A percentile compares a stretch with the other conserved stretches of the same genome.
phyloP scores from a whole-genome alignment of 2,329 filamentous ascomycete genomes.

The Paraphaeosphaeria sporulosa region DNA sequence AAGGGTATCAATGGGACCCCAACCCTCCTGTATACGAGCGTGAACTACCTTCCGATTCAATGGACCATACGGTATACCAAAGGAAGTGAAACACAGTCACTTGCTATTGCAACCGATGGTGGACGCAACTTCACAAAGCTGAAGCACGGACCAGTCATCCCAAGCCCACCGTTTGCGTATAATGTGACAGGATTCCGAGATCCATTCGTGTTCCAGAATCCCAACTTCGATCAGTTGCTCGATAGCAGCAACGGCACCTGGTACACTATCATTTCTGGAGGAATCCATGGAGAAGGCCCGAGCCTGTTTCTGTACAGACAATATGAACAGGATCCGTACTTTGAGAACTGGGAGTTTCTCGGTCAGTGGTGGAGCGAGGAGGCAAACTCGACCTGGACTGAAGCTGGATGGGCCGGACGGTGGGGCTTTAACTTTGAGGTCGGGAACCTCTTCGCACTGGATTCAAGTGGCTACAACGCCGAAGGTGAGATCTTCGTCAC shows the following conservation, averaged over 20 bases:
- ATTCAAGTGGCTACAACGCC: constrained; percentile 50
- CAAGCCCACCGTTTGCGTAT: constrained; percentile 49
- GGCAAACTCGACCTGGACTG: constrained; percentile 34
- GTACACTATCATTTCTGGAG: constrained; percentile 52
- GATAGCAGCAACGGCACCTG: constrained; percentile 46
- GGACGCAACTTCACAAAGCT: constrained; percentile 53
- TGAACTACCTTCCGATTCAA: constrained; percentile 55
- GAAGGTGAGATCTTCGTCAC: constrained; percentile 53
- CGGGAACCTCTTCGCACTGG: constrained; percentile 52
- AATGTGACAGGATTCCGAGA: constrained; percentile 56
- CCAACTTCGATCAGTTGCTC: constrained; percentile 47
- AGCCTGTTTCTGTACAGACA: constrained; percentile 53
- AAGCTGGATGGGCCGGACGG: constrained; percentile 30
- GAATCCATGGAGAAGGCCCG: constrained; percentile 50
- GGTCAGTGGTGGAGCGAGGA: constrained; percentile 53
- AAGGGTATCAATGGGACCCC: constrained; percentile 53
- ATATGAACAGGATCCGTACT: constrained; percentile 40
- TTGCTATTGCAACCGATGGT: constrained; percentile 52
- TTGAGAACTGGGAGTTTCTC: constrained; percentile 50
- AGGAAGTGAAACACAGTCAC: constrained; percentile 56
- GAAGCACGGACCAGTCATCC: constrained; percentile 48
- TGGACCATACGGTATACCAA: constrained; percentile 57
- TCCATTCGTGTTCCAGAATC: constrained; percentile 53
- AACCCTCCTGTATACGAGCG: constrained; percentile 56
- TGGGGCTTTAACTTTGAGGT: constrained; percentile 57